A percentile compares a stretch with the other conserved stretches of the same genome.
Conservation (phyloP, 2,329 filamentous ascomycete species). For the Fusarium denticulatum region DNA sequence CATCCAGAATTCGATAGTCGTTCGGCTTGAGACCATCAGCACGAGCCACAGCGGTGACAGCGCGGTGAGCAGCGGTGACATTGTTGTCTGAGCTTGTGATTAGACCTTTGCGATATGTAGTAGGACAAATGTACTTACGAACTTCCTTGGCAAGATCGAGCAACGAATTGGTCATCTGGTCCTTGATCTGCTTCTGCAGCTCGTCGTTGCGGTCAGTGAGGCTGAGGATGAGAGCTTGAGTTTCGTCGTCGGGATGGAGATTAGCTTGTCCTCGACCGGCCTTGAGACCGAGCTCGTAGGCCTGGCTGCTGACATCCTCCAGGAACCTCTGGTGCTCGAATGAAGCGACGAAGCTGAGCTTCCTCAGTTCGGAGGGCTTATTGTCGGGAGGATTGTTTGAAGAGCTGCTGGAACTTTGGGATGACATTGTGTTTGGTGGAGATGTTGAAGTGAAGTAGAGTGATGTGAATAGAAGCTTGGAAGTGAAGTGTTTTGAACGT, state of each 20-base stretch:
- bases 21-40: fast-evolving
- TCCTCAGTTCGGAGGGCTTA: background rate
- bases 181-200: background rate
- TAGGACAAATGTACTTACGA: background rate
- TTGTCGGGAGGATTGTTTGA: background rate
- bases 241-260: background rate
- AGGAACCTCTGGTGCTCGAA: background rate
- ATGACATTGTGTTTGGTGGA: background rate
- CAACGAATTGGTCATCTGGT: fast-evolving
- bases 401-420: background rate
- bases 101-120: fast-evolving
- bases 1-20: fast-evolving
- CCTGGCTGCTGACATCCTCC: background rate
- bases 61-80: background rate
- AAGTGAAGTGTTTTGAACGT: background rate
- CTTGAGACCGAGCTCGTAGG: background rate
- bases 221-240: background rate
- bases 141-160: background rate
- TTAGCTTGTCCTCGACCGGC: background rate
- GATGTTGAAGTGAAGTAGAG: background rate
- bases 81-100: fast-evolving
- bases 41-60: fast-evolving
- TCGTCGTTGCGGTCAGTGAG: background rate
- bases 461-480: background rate
- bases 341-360: background rate